phyloP scores from a whole-genome alignment of 352 stramenopile genomes.

The Phytopythium litorale region DNA sequence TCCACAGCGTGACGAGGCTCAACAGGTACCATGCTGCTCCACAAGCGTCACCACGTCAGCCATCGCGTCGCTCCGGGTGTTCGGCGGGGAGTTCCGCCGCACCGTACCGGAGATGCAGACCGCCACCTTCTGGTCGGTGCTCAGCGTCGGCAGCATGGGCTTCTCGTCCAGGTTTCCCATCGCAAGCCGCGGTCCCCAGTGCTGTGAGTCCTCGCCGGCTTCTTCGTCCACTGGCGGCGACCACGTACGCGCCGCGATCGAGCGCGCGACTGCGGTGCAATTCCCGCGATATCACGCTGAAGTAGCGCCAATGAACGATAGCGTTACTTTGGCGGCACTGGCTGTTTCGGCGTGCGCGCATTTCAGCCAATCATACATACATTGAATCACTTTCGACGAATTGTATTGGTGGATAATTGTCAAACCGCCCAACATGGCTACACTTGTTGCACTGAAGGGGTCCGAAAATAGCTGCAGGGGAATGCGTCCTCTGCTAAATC shows the following conservation, averaged over 20 bases:
- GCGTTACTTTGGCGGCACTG: not conserved
- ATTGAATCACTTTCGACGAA: not conserved
- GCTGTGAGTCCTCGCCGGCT: not conserved
- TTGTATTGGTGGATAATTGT: not conserved
- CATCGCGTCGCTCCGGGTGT: not conserved
- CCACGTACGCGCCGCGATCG: conserved; percentile 1
- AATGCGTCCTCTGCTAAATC: not conserved
- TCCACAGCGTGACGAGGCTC: conserved; percentile 80
- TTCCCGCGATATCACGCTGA: not conserved
- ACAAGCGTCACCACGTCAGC: not conserved
- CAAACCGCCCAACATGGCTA: not conserved
- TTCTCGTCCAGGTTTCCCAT: conserved; percentile 18
- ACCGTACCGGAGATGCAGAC: conserved; percentile 46
- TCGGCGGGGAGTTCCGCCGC: conserved; percentile 3
- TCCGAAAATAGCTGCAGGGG: not conserved
- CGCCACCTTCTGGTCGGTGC: conserved; percentile 54
- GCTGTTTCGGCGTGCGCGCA: not conserved
- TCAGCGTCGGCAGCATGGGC: conserved; percentile 14
- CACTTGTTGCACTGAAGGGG: not conserved
- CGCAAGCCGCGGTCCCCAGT: not conserved
- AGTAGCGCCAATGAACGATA: not conserved
- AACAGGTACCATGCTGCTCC: conserved; percentile 70
- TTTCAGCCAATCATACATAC: not conserved
- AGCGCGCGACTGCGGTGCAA: not conserved
- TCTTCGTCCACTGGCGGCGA: not conserved